Conservation (phyloP, 75 land plant species). For the Adiantum capillusveneris region DNA sequence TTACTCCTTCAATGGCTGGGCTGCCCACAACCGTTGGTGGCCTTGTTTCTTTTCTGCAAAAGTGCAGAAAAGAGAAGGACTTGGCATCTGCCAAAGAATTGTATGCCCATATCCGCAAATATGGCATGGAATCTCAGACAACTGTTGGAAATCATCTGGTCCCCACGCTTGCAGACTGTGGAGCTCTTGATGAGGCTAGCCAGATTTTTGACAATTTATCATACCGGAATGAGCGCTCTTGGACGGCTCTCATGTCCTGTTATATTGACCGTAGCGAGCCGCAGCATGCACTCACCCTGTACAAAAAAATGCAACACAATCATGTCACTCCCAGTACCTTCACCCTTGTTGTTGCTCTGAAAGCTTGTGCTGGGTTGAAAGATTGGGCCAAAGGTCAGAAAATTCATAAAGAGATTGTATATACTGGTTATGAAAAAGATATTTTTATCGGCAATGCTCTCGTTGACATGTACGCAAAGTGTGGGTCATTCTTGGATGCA, state of each 20-base stretch:
- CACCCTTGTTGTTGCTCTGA: conserved; percentile 21
- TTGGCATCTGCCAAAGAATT: neutral
- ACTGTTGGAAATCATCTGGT: conserved; percentile 6
- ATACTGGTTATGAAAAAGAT: conserved; percentile 32
- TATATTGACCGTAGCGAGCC: neutral
- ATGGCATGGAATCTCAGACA: neutral
- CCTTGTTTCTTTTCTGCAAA: neutral
- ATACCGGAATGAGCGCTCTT: neutral
- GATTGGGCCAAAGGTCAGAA: conserved; percentile 7
- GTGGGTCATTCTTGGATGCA: conserved; percentile 23
- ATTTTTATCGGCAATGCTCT: conserved; percentile 38
- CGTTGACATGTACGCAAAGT: conserved; percentile 38
- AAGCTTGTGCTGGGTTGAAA: conserved; percentile 11
- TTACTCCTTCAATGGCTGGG: no score
- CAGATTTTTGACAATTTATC: neutral
- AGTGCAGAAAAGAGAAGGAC: conserved; percentile 1
- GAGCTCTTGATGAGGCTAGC: conserved; percentile 8
- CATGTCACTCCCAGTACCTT: conserved; percentile 30
- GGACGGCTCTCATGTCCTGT: neutral
- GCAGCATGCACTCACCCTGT: neutral
- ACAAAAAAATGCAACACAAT: conserved; percentile 5
- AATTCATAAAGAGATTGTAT: conserved; percentile 19
- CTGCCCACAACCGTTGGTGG: no score
- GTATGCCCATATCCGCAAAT: neutral
- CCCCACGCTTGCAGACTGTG: conserved; percentile 18